Percentiles rank a stretch among this genome's conserved stretches.
Conservation (phyloP, 2,329 filamentous ascomycete species). For the Ophiognomonia clavigignenti-juglandacearum region DNA sequence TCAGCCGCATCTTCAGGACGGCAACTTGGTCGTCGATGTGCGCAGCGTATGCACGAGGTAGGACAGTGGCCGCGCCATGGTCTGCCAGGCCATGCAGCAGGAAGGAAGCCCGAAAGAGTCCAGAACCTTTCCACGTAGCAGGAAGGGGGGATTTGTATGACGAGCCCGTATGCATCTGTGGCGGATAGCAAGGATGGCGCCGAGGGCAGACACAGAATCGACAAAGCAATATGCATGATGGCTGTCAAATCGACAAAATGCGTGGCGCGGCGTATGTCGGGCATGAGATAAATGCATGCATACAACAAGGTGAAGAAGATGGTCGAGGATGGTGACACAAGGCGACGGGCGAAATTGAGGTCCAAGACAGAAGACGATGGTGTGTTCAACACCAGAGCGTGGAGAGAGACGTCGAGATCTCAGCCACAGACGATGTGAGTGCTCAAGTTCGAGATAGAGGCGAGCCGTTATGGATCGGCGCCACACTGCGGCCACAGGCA, state of each 20-base stretch:
- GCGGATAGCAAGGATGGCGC: not conserved
- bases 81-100: too few relatives aligned
- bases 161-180: not conserved
- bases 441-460: slow-evolving; percentile 15
- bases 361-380: slow-evolving; percentile 8
- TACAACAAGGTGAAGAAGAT: too few relatives aligned
- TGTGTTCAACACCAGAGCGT: not conserved
- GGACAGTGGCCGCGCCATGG: too few relatives aligned
- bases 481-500: not conserved
- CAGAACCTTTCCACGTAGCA: not conserved
- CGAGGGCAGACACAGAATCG: not conserved
- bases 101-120: too few relatives aligned
- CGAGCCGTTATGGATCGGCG: slow-evolving; percentile 2
- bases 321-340: slow-evolving; percentile 5
- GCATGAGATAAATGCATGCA: not conserved
- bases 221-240: not conserved
- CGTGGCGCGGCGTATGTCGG: slow-evolving; percentile 3
- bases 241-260: slow-evolving; percentile 6
- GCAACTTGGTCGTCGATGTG: too few relatives aligned
- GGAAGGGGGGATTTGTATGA: not conserved
- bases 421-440: slow-evolving; percentile 9
- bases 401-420: not conserved
- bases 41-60: too few relatives aligned
- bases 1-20: too few relatives aligned
- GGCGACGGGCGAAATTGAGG: slow-evolving; percentile 8